phyloP scores from a whole-genome alignment of 306 rosid genomes.

The Erythrophleum fordii region DNA sequence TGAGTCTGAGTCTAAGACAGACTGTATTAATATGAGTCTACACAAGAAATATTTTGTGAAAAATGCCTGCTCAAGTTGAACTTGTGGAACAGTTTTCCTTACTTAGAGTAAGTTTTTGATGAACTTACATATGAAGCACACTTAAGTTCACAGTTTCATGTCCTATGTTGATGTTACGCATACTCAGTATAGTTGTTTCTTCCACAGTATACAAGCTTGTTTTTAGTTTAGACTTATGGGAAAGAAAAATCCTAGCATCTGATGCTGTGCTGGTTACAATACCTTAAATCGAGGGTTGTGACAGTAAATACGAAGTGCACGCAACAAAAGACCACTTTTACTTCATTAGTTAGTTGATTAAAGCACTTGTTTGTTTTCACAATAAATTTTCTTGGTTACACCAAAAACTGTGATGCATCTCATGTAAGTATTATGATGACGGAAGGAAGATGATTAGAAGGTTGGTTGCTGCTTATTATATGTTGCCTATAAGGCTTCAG shows the following conservation, averaged over 20 bases:
- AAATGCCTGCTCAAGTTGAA: too few relatives aligned
- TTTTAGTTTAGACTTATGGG: not conserved
- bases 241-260: not conserved
- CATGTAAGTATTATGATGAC: not conserved
- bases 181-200: too few relatives aligned
- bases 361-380: not conserved
- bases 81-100: too few relatives aligned
- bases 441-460: conserved; percentile 21
- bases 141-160: too few relatives aligned
- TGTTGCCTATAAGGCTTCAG: conserved; percentile 1
- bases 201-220: not conserved
- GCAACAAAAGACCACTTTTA: not conserved
- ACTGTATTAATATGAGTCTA: too few relatives aligned
- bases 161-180: too few relatives aligned
- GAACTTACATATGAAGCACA: too few relatives aligned
- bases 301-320: not conserved
- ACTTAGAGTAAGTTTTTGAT: too few relatives aligned
- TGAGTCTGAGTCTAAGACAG: too few relatives aligned
- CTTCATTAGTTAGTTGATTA: not conserved
- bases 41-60: too few relatives aligned
- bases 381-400: not conserved
- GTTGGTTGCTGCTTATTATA: conserved; percentile 3
- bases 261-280: not conserved
- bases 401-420: not conserved
- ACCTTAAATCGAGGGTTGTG: not conserved